Conservation (phyloP, 768 basidiomycete genomes). For the Boletus vermiculosoides region DNA sequence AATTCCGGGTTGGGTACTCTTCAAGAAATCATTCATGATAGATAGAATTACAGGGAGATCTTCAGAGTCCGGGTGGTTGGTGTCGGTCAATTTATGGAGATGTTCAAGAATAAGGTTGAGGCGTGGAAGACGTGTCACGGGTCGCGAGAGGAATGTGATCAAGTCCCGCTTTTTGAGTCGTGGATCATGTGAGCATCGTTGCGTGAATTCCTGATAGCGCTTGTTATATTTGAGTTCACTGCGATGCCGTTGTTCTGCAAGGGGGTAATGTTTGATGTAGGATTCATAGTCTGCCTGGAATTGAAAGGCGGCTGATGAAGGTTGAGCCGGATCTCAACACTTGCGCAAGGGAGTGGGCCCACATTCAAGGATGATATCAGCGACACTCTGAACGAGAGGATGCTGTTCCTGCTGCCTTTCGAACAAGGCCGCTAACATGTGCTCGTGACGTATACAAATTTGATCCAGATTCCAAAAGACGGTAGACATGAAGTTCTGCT, state of each 20-base stretch:
- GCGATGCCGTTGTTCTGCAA: slow-evolving; percentile 80
- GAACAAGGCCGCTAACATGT: slow-evolving; percentile 71
- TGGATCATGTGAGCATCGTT: slow-evolving; percentile 59
- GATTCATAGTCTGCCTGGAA: slow-evolving; percentile 71
- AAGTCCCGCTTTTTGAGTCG: slow-evolving; percentile 74
- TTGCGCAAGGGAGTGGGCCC: slow-evolving; percentile 23
- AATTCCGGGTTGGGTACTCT: slow-evolving; percentile 87
- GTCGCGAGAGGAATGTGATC: slow-evolving; percentile 79
- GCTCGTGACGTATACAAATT: slow-evolving; percentile 64
- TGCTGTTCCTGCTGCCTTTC: slow-evolving; percentile 81
- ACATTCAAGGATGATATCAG: slow-evolving; percentile 86
- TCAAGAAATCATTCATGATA: slow-evolving; percentile 70
- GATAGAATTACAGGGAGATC: slow-evolving; percentile 69
- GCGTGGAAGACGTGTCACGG: slow-evolving; percentile 85
- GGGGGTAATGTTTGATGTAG: slow-evolving; percentile 87
- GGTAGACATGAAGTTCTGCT: slow-evolving; percentile 68
- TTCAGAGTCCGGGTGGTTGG: slow-evolving; percentile 77
- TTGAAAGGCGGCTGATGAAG: slow-evolving; percentile 30
- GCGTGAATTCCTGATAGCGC: slow-evolving; percentile 65
- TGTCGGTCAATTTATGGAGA: slow-evolving; percentile 62
- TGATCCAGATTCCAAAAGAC: slow-evolving; percentile 83
- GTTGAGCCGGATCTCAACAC: slow-evolving; percentile 17
- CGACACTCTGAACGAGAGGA: slow-evolving; percentile 76
- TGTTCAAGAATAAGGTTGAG: slow-evolving; percentile 73
- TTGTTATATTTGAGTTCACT: slow-evolving; percentile 70